Percentiles rank a stretch among this genome's conserved stretches.
Evolutionary conservation across 1,284 basidiomycete genomes (phyloP).

Genomic region (Xanthoconium separans): DNA sequence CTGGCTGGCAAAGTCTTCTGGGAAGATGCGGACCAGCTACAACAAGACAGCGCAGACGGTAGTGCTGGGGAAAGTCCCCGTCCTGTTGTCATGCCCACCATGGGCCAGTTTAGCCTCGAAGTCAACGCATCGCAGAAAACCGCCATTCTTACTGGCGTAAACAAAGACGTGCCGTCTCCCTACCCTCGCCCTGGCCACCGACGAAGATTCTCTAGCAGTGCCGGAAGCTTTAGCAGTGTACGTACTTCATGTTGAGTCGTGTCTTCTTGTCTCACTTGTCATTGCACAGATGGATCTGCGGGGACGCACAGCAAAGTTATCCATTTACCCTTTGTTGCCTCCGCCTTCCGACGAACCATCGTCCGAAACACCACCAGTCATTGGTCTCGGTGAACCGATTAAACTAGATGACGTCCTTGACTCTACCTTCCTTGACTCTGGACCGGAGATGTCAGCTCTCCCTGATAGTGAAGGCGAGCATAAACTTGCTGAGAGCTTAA

Average conservation of each 20-base stretch:
- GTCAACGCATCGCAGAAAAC: conserved; percentile 37
- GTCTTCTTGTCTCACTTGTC: conserved; percentile 10
- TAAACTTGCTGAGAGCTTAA: conserved; percentile 36
- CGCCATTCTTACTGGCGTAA: conserved; percentile 59
- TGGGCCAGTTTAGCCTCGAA: conserved; percentile 52
- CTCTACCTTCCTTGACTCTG: conserved; percentile 61
- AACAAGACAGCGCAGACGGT: conserved; percentile 36
- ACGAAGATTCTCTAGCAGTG: conserved; percentile 33
- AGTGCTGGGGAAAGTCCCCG: conserved; percentile 24
- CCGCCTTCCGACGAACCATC: conserved; percentile 36
- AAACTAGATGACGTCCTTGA: conserved; percentile 81
- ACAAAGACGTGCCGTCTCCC: conserved; percentile 60
- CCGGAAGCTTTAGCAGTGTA: conserved; percentile 38
- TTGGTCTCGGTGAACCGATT: conserved; percentile 51
- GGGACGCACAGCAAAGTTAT: conserved; percentile 36
- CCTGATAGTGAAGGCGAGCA: conserved; percentile 38
- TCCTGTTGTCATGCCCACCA: conserved; percentile 42
- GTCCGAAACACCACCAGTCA: conserved; percentile 35
- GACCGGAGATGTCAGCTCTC: conserved; percentile 38
- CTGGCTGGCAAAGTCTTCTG: conserved; percentile 56
- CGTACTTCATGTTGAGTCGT: conserved; percentile 19
- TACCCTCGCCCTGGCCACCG: conserved; percentile 51
- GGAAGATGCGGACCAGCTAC: conserved; percentile 43
- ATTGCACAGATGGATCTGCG: conserved; percentile 34
- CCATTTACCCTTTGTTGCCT: conserved; percentile 29